Base-by-base conservation (phyloP, 2,329 filamentous ascomycete species). In the Penicillium sclerotigenum region DNA sequence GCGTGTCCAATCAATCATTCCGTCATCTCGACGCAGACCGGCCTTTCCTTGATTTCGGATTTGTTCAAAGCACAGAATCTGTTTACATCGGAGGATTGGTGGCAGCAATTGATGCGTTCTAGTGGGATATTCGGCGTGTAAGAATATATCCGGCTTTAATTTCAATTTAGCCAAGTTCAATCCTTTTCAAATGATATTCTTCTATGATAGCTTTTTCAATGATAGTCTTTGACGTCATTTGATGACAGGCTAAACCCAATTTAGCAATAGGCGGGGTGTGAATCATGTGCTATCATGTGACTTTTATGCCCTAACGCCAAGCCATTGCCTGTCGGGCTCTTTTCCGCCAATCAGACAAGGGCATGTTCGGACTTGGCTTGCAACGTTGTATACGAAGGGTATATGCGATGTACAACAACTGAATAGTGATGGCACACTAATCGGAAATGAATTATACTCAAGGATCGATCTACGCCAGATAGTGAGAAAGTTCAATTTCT, bases 191-290 rank as follows among this genome's bases (percentile, higher is more conserved):
- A 18, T 20, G 24, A 28, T 28, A n/a, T 41, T 24, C 38, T 26
- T 26, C 16, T 14, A 5, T 13, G 13, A 37, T 18, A 38, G n/a
- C 47, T 40, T 20, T 45, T 41, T 41, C n/a, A 5, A 14, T 13
- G 10, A 47, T 10, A 16, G 46, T 41, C 36, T 20, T 29, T 63
- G 61, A 63, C 59, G 48, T 63, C 61, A 62, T 50, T 52, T 31
- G 31, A 52, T 52, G 52, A 24, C 8, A 52, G 16, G 26, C 26
- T 43, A 46, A 26, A 14, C 54, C 54, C 16, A 34, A 47, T 40
- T 18, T 5, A 43, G 50, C 22, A 28, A 22, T 3, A 11, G 14
- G n/a, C 50, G 41, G 54, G 57, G 50, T n/a, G 42, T 33, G n/a
- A 5, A 36, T 33, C 56, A 61, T 20, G 47, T 50, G 45, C 1